Evolutionary conservation across 306 rosid genomes (phyloP), one percentile per base, ranked within the genome.

Genomic region (Lotus japonicus): DNA sequence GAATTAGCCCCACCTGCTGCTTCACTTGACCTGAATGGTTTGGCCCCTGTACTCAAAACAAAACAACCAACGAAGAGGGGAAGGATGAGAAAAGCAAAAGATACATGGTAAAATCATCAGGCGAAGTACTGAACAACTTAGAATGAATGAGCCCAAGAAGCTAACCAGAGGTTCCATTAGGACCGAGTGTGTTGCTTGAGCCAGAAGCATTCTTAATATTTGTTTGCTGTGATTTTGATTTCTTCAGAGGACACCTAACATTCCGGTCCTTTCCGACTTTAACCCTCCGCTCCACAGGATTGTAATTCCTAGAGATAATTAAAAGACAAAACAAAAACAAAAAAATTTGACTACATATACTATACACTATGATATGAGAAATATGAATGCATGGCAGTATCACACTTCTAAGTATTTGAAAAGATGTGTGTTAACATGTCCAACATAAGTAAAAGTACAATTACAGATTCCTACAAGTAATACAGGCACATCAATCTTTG

Each of bases 251-350:
- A 53, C 83, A 86, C 82, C 83, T 92, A 19, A 66, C 53, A 68
- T 44, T 58, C 56, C 92, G 77, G 50, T 86, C 92, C 80, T 84
- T 92, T 76, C 87, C 95, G 49, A 90, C 88, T 80, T 85, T 92
- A 42, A 55, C 23, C 74, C 98, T 83, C 71, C 96, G 83, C 82
- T 87, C 98, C 64, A 92, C 80, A 3, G 98, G 98, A 66, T 92
- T 78, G 73, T 92, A 92, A 77, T 92, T 89, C 85, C 98, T 92
- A 64, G 41, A 52, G 65, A 71, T 42, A 14, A 41, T 7, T 38
- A 31, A 5, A 31, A 59, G 18, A 33, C 5, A 13, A 21, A 21
- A 43, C 9, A 12, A 70, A 75, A 26, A 12, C 11, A 12, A 74
- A 38, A 1, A 62, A 11, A 21, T 6, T 38, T 11, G 12, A 36